Base-by-base conservation (phyloP, 257 asterid genomes). In the Solanum ossicruentum region DNA sequence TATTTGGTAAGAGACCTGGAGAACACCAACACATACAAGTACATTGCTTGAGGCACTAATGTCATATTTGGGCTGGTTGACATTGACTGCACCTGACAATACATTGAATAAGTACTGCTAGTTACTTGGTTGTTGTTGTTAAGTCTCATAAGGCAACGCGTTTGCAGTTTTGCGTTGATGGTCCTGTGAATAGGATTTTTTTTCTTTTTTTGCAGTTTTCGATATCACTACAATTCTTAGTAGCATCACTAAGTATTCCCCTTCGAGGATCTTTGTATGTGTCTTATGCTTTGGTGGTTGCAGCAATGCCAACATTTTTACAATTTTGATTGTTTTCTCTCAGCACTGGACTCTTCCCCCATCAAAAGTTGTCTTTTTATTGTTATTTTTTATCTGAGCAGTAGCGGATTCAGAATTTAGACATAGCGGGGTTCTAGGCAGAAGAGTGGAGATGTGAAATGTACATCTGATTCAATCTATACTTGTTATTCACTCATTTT, bases 1-100 rank as follows among this genome's bases (percentile, higher is more conserved):
- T 92, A 90, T 83, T 80, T 93, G 90, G 92, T 89, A 77, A 87
- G 95, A 69, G 95, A 93, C 70, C 75, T 54, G 84, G 88, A 88
- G 54, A 88, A 88, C 83, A 87, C 94, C 4, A 90, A 87, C 86
- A 3, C 81, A 57, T 92, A 79, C 92, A 88, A 80, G 87, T 91
- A 92, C 84, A 55, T 89, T 67, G 92, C 94, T 23, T 90, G 79
- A 89, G 20, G 9, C 71, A 51, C 77, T 41, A 81, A 28, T 63
- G 32, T 80, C 47, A 39, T 70, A 26, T 12, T 49, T 66, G 81
- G 26, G 7, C 57, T 66, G 81, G n/a, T n/a, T n/a, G n/a, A n/a
- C n/a, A n/a, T n/a, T n/a, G n/a, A n/a, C n/a, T n/a, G n/a, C n/a
- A n/a, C n/a, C n/a, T n/a, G n/a, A n/a, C n/a, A n/a, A n/a, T n/a